Percentiles rank a stretch among this genome's conserved stretches.
phyloP scores from a whole-genome alignment of 169 alveolate species.

The Cryptosporidium parvum region DNA sequence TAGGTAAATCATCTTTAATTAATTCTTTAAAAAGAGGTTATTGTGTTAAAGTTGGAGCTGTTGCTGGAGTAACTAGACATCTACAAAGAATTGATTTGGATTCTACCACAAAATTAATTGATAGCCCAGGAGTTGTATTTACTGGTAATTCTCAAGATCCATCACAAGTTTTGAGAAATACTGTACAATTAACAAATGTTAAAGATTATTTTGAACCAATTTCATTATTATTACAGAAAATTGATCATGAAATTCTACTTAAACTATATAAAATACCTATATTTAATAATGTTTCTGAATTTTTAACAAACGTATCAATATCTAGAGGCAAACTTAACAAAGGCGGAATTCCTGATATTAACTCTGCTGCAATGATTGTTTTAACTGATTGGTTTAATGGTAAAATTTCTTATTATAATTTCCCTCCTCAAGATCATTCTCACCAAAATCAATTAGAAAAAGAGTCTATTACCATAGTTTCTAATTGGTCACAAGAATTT shows the following conservation, averaged over 20 bases:
- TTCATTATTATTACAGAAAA: slow-evolving; percentile 84
- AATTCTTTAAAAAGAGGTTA: slow-evolving; percentile 90
- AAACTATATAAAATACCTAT: slow-evolving; percentile 84
- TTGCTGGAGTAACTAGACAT: slow-evolving; percentile 93
- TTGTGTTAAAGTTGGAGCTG: slow-evolving; percentile 91
- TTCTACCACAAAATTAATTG: slow-evolving; percentile 89
- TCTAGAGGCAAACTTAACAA: slow-evolving; percentile 86
- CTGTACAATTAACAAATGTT: slow-evolving; percentile 89
- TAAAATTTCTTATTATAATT: slow-evolving; percentile 87
- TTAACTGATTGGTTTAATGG: slow-evolving; percentile 91
- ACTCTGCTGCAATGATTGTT: slow-evolving; percentile 90
- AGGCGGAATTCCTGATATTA: slow-evolving; percentile 91
- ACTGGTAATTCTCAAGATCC: slow-evolving; percentile 84
- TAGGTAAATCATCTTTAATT: slow-evolving; percentile 93
- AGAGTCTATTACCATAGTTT: slow-evolving; percentile 35
- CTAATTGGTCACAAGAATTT: slow-evolving; percentile 69
- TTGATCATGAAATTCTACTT: slow-evolving; percentile 82
- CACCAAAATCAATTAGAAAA: slow-evolving; percentile 4
- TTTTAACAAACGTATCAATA: slow-evolving; percentile 81
- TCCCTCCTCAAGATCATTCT: slow-evolving; percentile 83
- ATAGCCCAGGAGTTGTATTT: slow-evolving; percentile 95
- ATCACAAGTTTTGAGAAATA: slow-evolving; percentile 85
- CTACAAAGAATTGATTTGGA: slow-evolving; percentile 91
- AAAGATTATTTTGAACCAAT: slow-evolving; percentile 91
- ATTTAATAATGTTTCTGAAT: slow-evolving; percentile 80